Conservation (phyloP, 106 monocot genomes). For the Phalaenopsis equestris region DNA sequence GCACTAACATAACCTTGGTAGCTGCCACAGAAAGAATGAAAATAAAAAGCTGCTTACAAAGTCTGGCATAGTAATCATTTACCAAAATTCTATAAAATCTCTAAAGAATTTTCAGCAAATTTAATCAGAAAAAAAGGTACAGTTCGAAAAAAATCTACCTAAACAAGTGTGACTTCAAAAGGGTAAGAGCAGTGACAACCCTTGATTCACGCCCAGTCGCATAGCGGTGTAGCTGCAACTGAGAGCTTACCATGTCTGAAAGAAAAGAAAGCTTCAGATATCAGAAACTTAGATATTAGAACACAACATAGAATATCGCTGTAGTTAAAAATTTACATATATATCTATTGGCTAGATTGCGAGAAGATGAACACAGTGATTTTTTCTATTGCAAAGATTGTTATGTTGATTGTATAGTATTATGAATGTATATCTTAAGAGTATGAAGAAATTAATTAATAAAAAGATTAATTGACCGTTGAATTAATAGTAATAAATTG, state of each 20-base stretch:
- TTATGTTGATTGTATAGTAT: not conserved
- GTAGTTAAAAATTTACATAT: not conserved
- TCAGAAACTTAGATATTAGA: not conserved
- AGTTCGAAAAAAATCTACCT: constrained; percentile 26
- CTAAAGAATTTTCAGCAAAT: not conserved
- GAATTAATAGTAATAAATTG: not conserved
- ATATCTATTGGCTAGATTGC: not conserved
- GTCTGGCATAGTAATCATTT: not conserved
- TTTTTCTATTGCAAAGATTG: no score
- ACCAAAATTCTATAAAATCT: not conserved
- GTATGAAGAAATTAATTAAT: not conserved
- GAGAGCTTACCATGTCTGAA: constrained; percentile 97
- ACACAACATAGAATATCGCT: not conserved
- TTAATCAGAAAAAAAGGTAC: not conserved
- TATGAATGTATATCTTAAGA: not conserved
- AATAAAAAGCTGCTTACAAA: not conserved
- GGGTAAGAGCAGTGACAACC: constrained; percentile 90
- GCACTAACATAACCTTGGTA: constrained; percentile 99
- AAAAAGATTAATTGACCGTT: not conserved
- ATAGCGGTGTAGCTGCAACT: constrained; percentile 91
- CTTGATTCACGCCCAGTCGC: constrained; percentile 97
- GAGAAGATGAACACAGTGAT: not conserved
- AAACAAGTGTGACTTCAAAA: constrained; percentile 88
- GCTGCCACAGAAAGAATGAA: constrained; percentile 22
- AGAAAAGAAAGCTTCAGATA: not conserved